These are phyloP conservation scores for Martensiomyces pterosporus DNA, from an alignment of 192 early-diverging fungal genomes.

Conservation along the genomic window DNA sequence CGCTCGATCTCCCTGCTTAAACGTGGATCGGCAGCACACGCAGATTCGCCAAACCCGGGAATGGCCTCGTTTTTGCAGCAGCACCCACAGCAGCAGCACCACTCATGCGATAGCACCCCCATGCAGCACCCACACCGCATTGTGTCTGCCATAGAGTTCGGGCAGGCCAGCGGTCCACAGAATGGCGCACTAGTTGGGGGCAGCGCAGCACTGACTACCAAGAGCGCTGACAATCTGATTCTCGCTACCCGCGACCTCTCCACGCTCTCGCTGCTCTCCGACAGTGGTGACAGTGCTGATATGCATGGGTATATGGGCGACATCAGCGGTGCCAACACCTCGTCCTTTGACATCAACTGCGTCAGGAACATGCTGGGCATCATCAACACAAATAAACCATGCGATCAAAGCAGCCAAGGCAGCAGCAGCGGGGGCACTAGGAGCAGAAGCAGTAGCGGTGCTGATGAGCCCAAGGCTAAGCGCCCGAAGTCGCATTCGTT, in stretches of 20 bases:
- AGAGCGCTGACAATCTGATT: constrained; percentile 10
- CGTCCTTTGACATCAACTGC: constrained; percentile 6
- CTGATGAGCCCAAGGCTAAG: constrained; percentile 20
- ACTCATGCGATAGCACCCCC: too few species aligned
- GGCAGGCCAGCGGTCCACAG: too few species aligned
- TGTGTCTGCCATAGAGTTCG: too few species aligned
- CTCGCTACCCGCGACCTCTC: constrained; percentile 28
- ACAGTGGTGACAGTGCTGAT: not conserved
- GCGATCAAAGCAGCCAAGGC: not conserved
- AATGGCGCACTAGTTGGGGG: too few species aligned
- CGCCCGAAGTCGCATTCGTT: constrained; percentile 28
- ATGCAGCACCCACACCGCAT: too few species aligned
- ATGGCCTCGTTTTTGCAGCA: too few species aligned
- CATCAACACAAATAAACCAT: not conserved
- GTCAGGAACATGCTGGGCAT: constrained; percentile 15
- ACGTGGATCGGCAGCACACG: too few species aligned
- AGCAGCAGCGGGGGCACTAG: constrained; percentile 6
- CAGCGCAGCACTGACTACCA: not conserved
- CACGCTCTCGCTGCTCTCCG: constrained; percentile 24
- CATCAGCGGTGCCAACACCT: not conserved
- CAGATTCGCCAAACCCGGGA: too few species aligned
- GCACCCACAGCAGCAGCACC: too few species aligned
- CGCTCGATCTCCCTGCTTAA: too few species aligned
- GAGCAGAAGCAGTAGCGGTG: constrained; percentile 1
- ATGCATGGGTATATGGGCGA: not conserved